Evolutionary conservation across 192 early-diverging fungal species (phyloP).

Genomic region (Globomyces pollinis-pini): DNA sequence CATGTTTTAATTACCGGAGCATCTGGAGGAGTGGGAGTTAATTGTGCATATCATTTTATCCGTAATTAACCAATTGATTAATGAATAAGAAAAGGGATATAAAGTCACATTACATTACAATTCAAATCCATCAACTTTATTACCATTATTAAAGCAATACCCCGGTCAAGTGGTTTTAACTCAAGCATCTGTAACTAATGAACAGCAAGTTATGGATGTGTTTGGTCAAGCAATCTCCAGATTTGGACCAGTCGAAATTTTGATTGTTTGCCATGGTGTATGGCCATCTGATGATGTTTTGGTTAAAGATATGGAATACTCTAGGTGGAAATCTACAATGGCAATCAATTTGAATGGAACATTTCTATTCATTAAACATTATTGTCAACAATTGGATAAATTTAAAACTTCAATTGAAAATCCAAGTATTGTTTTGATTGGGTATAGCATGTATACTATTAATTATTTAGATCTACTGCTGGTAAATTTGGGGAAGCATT

Average conservation of each 20-base stretch:
- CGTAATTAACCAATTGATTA: conserved; percentile 14
- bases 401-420: neutral
- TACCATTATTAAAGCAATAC: conserved; percentile 21
- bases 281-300: conserved; percentile 38
- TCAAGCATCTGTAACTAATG: conserved; percentile 31
- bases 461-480: conserved; percentile 47
- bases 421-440: conserved; percentile 21
- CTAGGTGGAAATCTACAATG: conserved; percentile 40
- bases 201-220: conserved; percentile 23
- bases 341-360: conserved; percentile 48
- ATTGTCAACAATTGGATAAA: conserved; percentile 16
- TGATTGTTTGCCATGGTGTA: conserved; percentile 52
- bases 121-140: conserved; percentile 15
- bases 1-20: conserved; percentile 54
- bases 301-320: conserved; percentile 47
- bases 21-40: conserved; percentile 47
- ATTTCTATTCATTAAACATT: conserved; percentile 39
- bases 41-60: conserved; percentile 33
- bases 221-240: conserved; percentile 7
- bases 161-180: conserved; percentile 15
- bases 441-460: neutral
- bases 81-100: conserved; percentile 19
- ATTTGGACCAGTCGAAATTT: conserved; percentile 37
- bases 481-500: conserved; percentile 53
- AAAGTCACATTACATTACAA: conserved; percentile 48